These are phyloP conservation scores for Arthrocladium fulminans DNA, from an alignment of 2,329 filamentous ascomycete species.

Conservation along the genomic window DNA sequence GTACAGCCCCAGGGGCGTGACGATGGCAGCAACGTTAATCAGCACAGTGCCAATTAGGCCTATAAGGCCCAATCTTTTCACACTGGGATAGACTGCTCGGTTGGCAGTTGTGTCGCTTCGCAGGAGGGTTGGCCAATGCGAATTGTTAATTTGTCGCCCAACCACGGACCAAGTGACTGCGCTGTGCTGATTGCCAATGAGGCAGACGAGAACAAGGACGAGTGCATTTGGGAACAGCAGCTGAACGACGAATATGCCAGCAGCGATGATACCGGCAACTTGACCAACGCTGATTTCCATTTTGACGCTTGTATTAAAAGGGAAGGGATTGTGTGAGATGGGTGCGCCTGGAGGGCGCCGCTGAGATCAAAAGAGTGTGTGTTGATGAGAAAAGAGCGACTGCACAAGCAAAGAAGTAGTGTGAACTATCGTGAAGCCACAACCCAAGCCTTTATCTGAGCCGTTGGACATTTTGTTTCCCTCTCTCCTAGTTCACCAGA, in stretches of 20 bases:
- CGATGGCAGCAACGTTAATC: constrained; percentile 34
- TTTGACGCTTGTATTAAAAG: too few relatives aligned
- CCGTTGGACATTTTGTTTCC: background rate
- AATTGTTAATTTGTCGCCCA: constrained; percentile 28
- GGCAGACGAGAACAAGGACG: constrained; percentile 29
- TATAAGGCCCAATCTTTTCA: constrained; percentile 23
- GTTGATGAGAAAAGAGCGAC: too few relatives aligned
- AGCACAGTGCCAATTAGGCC: constrained; percentile 26
- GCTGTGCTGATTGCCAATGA: constrained; percentile 31
- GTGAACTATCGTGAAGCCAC: background rate
- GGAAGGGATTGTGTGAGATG: too few relatives aligned
- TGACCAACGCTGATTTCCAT: constrained; percentile 25
- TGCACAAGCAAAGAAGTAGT: background rate
- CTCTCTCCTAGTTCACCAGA: too few relatives aligned
- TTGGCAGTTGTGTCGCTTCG: constrained; percentile 30
- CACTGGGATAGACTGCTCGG: constrained; percentile 26
- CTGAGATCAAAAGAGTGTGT: too few relatives aligned
- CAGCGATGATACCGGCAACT: constrained; percentile 35
- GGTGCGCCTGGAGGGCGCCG: too few relatives aligned
- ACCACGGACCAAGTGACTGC: constrained; percentile 35
- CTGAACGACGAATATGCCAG: constrained; percentile 31
- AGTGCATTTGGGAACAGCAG: constrained; percentile 31
- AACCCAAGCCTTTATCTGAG: too few relatives aligned
- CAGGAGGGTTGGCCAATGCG: constrained; percentile 37
- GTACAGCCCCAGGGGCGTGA: constrained; percentile 41